Base-by-base conservation (phyloP, 176 grass and related monocot species). In the Leersia perrieri region DNA sequence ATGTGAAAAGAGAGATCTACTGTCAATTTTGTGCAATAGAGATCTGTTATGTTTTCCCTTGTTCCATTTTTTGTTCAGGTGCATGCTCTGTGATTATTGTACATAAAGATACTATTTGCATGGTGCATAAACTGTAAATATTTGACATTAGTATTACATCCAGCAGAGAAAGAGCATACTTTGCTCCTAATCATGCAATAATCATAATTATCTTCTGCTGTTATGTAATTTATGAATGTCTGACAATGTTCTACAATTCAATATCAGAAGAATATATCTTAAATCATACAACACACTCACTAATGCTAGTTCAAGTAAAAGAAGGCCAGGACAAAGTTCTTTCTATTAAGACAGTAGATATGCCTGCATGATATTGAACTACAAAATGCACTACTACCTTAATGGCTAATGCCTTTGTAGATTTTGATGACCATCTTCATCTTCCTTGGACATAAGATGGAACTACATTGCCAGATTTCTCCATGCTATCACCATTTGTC, bases 401-500 rank as follows among this genome's bases (percentile, higher is more conserved):
- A 26, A 68, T 40, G 15, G 38, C 15, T 70, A 27, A 68, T 53
- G 15, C 62, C n/a, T 11, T 70, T 57, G 65, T 63, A 84, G 55
- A 53, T 58, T 84, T 72, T 84, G 72, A 76, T 75, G 36, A 41
- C 38, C 38, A 41, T 55, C 44, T 77, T 92, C 71, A 95, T 87
- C 90, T 88, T 80, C 87, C 90, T 80, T 92, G 84, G 13, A 89
- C 78, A 76, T 72, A 75, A 68, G 84, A 72, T 5, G 81, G 53
- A 6, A 75, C 61, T 80, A 69, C 75, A 80, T 44, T 80, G 55
- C 69, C 85, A 57, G 70, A 28, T 88, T 79, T 78, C 33, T 80
- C 80, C 33, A 72, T 70, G 29, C 31, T 72, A 68, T 65, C 41
- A 26, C 75, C 47, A 3, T 20, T 60, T 31, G 69, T 34, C 8